Evolutionary conservation across 176 grass and related monocot genomes (phyloP).

Genomic region (Canna indica): DNA sequence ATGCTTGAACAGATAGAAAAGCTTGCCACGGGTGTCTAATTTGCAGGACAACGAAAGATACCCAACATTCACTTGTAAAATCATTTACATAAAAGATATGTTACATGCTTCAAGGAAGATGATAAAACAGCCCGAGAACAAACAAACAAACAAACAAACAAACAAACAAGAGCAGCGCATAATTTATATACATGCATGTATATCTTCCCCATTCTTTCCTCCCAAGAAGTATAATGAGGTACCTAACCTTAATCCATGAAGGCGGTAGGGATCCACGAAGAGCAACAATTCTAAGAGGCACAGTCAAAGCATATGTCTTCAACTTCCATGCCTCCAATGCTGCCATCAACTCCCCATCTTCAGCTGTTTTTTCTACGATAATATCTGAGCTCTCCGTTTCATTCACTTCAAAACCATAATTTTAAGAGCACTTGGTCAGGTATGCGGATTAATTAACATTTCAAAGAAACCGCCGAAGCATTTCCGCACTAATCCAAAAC

Average conservation of each 20-base stretch:
- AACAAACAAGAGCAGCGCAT: too few relatives aligned
- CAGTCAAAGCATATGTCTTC: slow-evolving; percentile 70
- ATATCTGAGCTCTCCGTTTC: slow-evolving; percentile 16
- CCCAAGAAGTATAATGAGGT: not conserved
- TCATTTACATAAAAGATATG: not conserved
- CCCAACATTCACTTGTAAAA: not conserved
- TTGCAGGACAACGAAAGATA: not conserved
- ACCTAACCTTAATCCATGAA: slow-evolving; percentile 73
- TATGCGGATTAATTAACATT: not conserved
- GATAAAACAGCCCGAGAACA: too few relatives aligned
- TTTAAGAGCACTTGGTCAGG: not conserved
- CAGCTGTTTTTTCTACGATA: slow-evolving; percentile 23
- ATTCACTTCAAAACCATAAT: slow-evolving; percentile 11
- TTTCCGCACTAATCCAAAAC: too few relatives aligned
- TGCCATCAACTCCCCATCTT: slow-evolving; percentile 49
- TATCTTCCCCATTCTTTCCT: not conserved
- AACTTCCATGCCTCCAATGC: slow-evolving; percentile 67
- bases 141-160: too few relatives aligned
- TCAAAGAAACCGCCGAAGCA: not conserved
- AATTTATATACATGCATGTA: too few relatives aligned
- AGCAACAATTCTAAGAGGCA: slow-evolving; percentile 64
- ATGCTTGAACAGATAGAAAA: not conserved
- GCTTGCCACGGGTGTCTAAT: not conserved
- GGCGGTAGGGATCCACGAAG: slow-evolving; percentile 80
- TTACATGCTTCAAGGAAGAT: not conserved